phyloP scores from a whole-genome alignment of 2,329 filamentous ascomycete species.

The Aureobasidium subglaciale region DNA sequence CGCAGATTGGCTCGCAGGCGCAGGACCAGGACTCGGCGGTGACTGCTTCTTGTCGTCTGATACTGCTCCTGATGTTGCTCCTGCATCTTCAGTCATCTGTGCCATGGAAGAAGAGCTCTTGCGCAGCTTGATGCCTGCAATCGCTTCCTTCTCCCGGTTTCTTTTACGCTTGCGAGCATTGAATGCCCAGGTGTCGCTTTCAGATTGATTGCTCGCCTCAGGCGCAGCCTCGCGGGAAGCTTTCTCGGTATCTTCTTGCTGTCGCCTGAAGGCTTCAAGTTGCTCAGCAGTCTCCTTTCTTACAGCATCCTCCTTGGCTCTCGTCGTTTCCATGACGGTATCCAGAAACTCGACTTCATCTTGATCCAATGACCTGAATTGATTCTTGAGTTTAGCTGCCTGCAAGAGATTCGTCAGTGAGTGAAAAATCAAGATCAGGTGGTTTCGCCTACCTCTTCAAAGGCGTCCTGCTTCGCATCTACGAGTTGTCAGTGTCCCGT shows the following conservation, averaged over 20 bases:
- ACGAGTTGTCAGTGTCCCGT: slow-evolving; percentile 13
- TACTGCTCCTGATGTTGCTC: background rate
- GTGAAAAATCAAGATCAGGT: background rate
- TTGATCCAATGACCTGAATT: slow-evolving; percentile 70
- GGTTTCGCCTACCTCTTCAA: slow-evolving; percentile 55
- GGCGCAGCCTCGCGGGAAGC: slow-evolving; percentile 30
- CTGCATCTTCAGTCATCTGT: background rate
- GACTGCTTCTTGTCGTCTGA: background rate
- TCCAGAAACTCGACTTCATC: slow-evolving; percentile 71
- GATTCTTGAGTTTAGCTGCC: slow-evolving; percentile 60
- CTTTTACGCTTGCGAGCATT: slow-evolving; percentile 48
- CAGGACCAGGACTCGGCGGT: background rate
- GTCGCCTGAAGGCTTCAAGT: slow-evolving; percentile 51
- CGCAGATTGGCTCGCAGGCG: background rate
- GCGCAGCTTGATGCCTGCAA: slow-evolving; percentile 40
- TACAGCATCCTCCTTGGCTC: slow-evolving; percentile 50
- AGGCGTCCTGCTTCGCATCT: slow-evolving; percentile 76
- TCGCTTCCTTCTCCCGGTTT: slow-evolving; percentile 29
- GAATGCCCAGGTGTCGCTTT: slow-evolving; percentile 43
- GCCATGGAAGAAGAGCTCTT: slow-evolving; percentile 28
- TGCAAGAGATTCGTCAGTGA: slow-evolving; percentile 9
- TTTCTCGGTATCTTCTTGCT: slow-evolving; percentile 53
- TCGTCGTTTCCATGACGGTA: slow-evolving; percentile 50
- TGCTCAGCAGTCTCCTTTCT: slow-evolving; percentile 53
- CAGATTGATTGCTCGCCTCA: slow-evolving; percentile 25